Evolutionary conservation across 345 rosid genomes (phyloP).

Genomic region (Laguncularia racemosa): DNA sequence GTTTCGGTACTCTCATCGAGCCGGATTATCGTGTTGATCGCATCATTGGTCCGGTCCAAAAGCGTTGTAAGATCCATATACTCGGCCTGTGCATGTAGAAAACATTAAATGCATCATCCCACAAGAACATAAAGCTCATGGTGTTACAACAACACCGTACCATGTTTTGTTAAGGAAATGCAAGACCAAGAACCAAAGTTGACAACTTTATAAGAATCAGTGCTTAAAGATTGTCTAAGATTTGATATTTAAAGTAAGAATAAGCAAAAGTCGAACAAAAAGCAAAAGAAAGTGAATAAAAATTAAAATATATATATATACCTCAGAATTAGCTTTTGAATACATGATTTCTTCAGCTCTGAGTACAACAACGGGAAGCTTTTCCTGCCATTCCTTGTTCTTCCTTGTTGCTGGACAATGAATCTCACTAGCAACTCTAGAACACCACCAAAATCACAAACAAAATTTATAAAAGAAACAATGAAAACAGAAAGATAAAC

Average conservation of each 20-base stretch:
- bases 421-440: constrained; percentile 50
- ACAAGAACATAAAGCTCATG: background rate
- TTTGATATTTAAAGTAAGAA: too few species aligned
- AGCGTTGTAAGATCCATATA: constrained; percentile 55
- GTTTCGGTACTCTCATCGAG: constrained; percentile 54
- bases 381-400: constrained; percentile 78
- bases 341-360: constrained; percentile 68
- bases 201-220: too few species aligned
- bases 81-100: constrained; percentile 37
- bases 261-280: background rate
- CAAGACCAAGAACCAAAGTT: background rate
- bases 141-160: background rate
- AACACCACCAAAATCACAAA: background rate
- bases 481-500: background rate
- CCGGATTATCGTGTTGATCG: constrained; percentile 55
- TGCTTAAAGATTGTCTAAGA: too few species aligned
- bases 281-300: constrained; percentile 2
- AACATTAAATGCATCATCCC: constrained; percentile 6
- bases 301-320: constrained; percentile 5
- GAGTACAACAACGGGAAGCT: constrained; percentile 64
- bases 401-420: constrained; percentile 47
- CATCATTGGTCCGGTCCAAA: constrained; percentile 51
- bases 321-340: constrained; percentile 75
- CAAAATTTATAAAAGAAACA: background rate
- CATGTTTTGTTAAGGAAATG: too few species aligned